Evolutionary conservation across 176 grass and related monocot genomes (phyloP), one percentile per base, ranked within the genome.

Genomic region (sorghum (Sorghum bicolor)): DNA sequence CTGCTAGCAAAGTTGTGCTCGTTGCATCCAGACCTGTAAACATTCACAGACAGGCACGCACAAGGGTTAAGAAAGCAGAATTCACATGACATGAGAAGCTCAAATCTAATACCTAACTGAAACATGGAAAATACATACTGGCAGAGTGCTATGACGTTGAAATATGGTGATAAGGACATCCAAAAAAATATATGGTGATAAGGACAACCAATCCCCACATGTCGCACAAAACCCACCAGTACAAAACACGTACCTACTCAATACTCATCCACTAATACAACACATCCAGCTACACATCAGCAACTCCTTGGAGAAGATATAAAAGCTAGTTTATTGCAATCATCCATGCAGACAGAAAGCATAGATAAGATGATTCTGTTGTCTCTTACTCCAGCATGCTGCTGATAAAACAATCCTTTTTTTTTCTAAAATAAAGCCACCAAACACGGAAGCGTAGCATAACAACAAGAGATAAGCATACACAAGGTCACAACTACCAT

Each of bases 1-100:
- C 94, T 94, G 87, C 92, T 97, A 4, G 94, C 94, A 29, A 97
- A 97, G 90, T 97, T 97, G 94, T 97, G 94, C 85, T 97, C 94
- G 58, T 97, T 97, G 94, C 94, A 97, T 84, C 94, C 94, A 72
- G 94, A 89, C 87, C 94, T 97, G 87, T 26, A 25, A 17, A 52
- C n/a, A 39, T 70, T 81, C 34, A 20, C 33, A 22, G 32, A 52
- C 5, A 32, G 15, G 24, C 8, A 14, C 7, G 1, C 25, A 20
- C 28, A 68, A 52, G 10, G 2, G 10, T 82, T 85, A 77, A 24
- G 22, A 28, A 37, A 43, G 7, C 73, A 70, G 61, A 71, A 26
- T 57, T 30, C 34, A 24, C 7, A 63, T 5, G 2, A 16, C 16
- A 45, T 57, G 16, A 24, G 36, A 43, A 17, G 4, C 15, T 33